Conservation (phyloP, 208 protist species). For the Acanthamoeba triangularis region DNA sequence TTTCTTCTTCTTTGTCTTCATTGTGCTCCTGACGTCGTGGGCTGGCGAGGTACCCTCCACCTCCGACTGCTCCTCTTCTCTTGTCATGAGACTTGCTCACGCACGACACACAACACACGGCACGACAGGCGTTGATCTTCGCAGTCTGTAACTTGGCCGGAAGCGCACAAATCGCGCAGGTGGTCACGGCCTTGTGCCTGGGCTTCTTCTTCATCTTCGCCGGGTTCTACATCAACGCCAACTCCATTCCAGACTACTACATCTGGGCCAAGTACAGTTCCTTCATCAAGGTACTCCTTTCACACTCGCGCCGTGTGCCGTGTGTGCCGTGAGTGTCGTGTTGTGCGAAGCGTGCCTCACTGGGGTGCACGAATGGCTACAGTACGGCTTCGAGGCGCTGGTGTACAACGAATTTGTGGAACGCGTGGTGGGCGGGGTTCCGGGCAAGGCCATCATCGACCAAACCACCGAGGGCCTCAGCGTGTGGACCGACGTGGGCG, state of each 20-base stretch:
- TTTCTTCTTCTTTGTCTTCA: slow-evolving; percentile 35
- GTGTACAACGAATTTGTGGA: slow-evolving; percentile 52
- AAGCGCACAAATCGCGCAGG: not conserved
- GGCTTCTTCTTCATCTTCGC: slow-evolving; percentile 75
- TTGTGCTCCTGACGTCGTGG: not conserved
- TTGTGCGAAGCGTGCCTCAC: not conserved
- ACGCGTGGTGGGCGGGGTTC: slow-evolving; percentile 16
- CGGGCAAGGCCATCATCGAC: slow-evolving; percentile 29
- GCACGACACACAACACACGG: not conserved
- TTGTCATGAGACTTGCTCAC: not conserved
- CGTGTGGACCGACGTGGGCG: slow-evolving; percentile 9
- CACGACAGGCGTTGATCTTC: not conserved
- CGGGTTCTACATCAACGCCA: slow-evolving; percentile 59
- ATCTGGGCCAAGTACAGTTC: slow-evolving; percentile 72
- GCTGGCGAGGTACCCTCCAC: slow-evolving; percentile 6
- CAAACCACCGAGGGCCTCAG: not conserved
- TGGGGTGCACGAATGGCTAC: not conserved
- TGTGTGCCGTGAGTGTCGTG: not conserved
- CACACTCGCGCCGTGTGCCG: too few relatives aligned
- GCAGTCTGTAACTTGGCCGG: slow-evolving; percentile 19
- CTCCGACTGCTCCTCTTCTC: not conserved
- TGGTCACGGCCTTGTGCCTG: slow-evolving; percentile 20
- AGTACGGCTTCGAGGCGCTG: slow-evolving; percentile 68
- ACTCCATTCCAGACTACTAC: slow-evolving; percentile 61
- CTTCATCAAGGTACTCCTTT: slow-evolving; percentile 62